These are phyloP conservation scores for Bipolaris sorokiniana DNA, from an alignment of 2,329 filamentous ascomycete species.

Conservation along the genomic window DNA sequence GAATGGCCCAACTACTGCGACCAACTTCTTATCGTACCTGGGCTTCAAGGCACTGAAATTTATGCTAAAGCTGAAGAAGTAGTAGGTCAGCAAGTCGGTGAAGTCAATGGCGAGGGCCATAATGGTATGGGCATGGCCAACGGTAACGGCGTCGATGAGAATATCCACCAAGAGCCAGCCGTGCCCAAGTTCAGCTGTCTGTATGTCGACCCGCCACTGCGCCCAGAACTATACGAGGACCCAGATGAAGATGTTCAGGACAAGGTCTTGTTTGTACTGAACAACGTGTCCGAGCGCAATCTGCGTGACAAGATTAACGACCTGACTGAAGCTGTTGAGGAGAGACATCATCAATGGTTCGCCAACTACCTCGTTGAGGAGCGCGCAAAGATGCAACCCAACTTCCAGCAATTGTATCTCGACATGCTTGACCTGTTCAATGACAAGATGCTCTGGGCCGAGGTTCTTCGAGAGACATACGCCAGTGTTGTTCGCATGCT, in stretches of 20 bases:
- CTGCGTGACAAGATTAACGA: constrained; percentile 83
- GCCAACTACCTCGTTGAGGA: constrained; percentile 93
- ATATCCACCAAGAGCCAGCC: constrained; percentile 63
- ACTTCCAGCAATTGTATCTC: constrained; percentile 92
- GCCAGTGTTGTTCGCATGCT: constrained; percentile 83
- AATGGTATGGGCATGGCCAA: constrained; percentile 67
- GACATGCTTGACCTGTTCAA: constrained; percentile 85
- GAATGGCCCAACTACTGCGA: constrained; percentile 98
- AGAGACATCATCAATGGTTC: constrained; percentile 93
- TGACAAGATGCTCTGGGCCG: constrained; percentile 78
- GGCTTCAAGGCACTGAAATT: constrained; percentile 82
- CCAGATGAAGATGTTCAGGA: constrained; percentile 86
- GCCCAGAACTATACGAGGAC: constrained; percentile 73
- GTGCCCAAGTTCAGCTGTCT: constrained; percentile 78
- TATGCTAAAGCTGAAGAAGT: constrained; percentile 83
- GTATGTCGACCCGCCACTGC: constrained; percentile 72
- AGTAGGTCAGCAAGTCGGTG: constrained; percentile 69
- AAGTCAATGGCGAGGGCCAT: constrained; percentile 56
- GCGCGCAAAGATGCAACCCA: constrained; percentile 94
- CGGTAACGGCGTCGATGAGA: constrained; percentile 69
- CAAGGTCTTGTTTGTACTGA: constrained; percentile 92
- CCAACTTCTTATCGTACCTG: constrained; percentile 80
- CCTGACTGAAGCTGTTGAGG: constrained; percentile 76
- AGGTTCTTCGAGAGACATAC: constrained; percentile 93
- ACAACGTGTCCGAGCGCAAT: constrained; percentile 93